Evolutionary conservation across 73 alveolate species (phyloP), one percentile per base, ranked within the genome.

Genomic region (Paramecium tetraurelia): DNA sequence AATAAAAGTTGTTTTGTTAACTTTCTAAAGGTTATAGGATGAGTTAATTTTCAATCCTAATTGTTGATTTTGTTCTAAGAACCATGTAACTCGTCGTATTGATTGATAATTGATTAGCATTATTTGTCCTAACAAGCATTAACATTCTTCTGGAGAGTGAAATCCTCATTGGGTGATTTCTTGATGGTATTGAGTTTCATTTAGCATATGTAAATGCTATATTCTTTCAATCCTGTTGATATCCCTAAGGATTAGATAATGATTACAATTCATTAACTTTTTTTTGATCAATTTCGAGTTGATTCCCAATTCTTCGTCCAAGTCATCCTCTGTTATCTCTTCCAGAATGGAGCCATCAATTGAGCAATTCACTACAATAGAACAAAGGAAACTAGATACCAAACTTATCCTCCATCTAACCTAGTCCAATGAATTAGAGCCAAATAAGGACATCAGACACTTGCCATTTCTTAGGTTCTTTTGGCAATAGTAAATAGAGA

Each of bases 11-110:
- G 76, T 95, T 94, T 72, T 93, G 75, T 11, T 96, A 95, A 57
- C 96, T 96, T 12, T 95, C 98, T n/a, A 95, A 95, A 31, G 96
- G 96, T 50, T 95, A 94, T n/a, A 96, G 95, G 18, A 96, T 69
- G 12, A 53, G 69, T 53, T 53, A 18, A 53, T 53, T 53, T 18
- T 53, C 69, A 53, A 18, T n/a, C 1, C 9, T 53, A 22, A 53
- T 53, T 53, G 35, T 16, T 53, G 5, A 53, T 53, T 53, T 53
- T 53, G 14, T 53, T 53, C 21, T 53, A 53, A 53, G 69, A 53
- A 16, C 21, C 7, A 18, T 53, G 27, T 18, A 18, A 53, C 7
- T 53, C 69, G 7, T 53, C 69, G 4, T 16, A 53, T 53, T 53
- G 69, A 53, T 53, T 53, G 21, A 53, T 53, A 7, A 53, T 53